Conservation (phyloP, 305 asterid species). For the Rubia tinctorum region DNA sequence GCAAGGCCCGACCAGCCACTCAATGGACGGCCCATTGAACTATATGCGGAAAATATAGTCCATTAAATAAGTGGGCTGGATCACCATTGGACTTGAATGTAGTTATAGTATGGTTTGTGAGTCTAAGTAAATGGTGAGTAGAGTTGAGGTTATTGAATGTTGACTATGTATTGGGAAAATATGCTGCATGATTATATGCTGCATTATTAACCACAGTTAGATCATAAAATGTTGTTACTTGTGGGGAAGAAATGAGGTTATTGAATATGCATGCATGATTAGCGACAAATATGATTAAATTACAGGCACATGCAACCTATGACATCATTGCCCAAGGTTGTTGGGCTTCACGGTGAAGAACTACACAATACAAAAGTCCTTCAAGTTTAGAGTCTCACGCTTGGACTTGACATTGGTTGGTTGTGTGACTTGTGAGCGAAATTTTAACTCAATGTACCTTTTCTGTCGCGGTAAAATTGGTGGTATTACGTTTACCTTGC, state of each 20-base stretch:
- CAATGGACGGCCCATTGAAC: conserved; percentile 26
- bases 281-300: background rate
- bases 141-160: background rate
- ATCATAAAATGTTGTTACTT: too few relatives aligned
- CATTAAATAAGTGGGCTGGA: background rate
- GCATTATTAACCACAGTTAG: too few relatives aligned
- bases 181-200: too few relatives aligned
- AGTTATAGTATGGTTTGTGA: too few relatives aligned
- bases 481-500: too few relatives aligned
- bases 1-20: conserved; percentile 34
- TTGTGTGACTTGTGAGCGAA: too few relatives aligned
- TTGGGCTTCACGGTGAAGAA: background rate
- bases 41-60: conserved; percentile 7
- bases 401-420: too few relatives aligned
- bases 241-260: background rate
- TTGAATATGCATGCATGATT: background rate
- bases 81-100: background rate
- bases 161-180: too few relatives aligned
- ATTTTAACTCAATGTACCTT: too few relatives aligned
- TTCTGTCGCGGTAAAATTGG: too few relatives aligned
- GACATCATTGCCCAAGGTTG: background rate
- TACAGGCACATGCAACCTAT: background rate
- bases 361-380: too few relatives aligned
- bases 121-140: background rate
- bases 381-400: too few relatives aligned